Evolutionary conservation across 805 yeast genomes (phyloP), one percentile per base, ranked within the genome.

Genomic region (Vanderwaltozyma tropicalis): DNA sequence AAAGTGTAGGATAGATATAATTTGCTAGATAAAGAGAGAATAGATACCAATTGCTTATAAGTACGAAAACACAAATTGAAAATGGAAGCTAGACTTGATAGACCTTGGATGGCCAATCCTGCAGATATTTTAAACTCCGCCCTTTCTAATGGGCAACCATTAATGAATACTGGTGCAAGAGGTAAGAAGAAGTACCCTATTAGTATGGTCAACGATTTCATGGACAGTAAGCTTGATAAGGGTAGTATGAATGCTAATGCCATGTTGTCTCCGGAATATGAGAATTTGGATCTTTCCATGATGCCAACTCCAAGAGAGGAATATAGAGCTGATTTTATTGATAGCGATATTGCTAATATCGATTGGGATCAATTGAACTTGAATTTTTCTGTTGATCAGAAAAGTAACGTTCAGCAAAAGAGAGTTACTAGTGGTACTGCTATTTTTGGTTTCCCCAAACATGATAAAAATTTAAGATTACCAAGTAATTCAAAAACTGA

Each of bases 341-440:
- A 26, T 20, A 25, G 16, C 12, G 38, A 32, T 3, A 12, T 22
- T 9, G 34, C 28, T 26, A 35, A 37, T 3, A 34, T 41, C 14
- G 63, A 57, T 33, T 45, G 49, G 37, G 48, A 42, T 10, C 53
- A 48, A 32, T 44, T 31, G 31, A 38, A 28, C n/a, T 35, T 40
- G 22, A 46, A 41, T 31, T 39, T 28, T n/a, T 31, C 45, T 17
- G 39, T 38, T 16, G 39, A 26, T 9, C 12, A 24, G 14, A 33
- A 26, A 20, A 16, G 4, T 15, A 16, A 15, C 13, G 16, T 16
- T 5, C 25, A 32, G 12, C 31, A 31, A 17, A 21, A 30, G 59
- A 71, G 84, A 46, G 74, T 75, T 41, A 67, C 73, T n/a, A 79
- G 87, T 63, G 94, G 94, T 13, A 79, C 89, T 3, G 92, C 84